Conservation (phyloP, 2,329 filamentous ascomycete species). For the Bipolaris zeicola region DNA sequence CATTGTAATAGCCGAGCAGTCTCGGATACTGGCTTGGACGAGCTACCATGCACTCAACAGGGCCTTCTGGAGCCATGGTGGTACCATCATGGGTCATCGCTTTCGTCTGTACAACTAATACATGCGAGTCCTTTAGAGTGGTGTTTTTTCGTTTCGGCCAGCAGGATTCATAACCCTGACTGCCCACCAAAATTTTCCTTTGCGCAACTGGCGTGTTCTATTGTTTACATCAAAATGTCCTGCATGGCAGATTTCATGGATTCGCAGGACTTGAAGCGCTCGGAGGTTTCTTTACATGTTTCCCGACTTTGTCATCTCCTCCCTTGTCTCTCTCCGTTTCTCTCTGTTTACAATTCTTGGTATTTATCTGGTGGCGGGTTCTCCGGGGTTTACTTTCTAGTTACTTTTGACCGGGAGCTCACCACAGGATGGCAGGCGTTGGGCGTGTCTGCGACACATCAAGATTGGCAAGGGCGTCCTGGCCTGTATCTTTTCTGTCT, state of each 20-base stretch:
- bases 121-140: slow-evolving; percentile 40
- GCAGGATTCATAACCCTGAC: slow-evolving; percentile 51
- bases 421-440: slow-evolving; percentile 35
- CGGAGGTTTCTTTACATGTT: slow-evolving; percentile 30
- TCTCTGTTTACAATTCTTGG: slow-evolving; percentile 26
- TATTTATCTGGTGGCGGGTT: slow-evolving; percentile 18
- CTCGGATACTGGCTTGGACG: not conserved
- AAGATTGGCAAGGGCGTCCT: slow-evolving; percentile 43
- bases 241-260: slow-evolving; percentile 36
- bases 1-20: slow-evolving; percentile 5
- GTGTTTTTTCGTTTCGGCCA: slow-evolving; percentile 45
- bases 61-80: not conserved
- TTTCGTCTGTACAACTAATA: slow-evolving; percentile 41
- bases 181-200: slow-evolving; percentile 42
- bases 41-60: not conserved
- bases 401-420: slow-evolving; percentile 18
- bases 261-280: slow-evolving; percentile 27
- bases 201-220: slow-evolving; percentile 37
- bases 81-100: slow-evolving; percentile 2
- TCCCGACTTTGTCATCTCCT: slow-evolving; percentile 26
- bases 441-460: slow-evolving; percentile 35
- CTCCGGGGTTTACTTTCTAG: slow-evolving; percentile 16
- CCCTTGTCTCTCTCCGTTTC: slow-evolving; percentile 32
- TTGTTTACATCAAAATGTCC: slow-evolving; percentile 27
- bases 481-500: slow-evolving; percentile 28